Percentiles rank a stretch among this genome's conserved stretches.
These are phyloP conservation scores for Mycena amicta DNA, from an alignment of 768 basidiomycete species.

Conservation along the genomic window DNA sequence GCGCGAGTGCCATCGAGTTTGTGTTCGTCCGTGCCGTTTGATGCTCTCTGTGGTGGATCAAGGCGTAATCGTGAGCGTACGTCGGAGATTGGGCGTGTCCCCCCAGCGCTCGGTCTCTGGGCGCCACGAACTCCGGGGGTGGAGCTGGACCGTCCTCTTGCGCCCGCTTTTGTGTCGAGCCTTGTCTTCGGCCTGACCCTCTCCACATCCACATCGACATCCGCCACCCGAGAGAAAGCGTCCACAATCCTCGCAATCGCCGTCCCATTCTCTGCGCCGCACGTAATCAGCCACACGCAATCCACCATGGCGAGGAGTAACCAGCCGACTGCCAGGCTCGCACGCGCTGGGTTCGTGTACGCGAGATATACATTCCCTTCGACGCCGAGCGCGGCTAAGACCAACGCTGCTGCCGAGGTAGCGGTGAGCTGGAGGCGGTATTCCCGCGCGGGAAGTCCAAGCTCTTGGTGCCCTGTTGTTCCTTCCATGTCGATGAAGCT, in stretches of 20 bases:
- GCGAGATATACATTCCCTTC: background rate
- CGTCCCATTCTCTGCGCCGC: too few species aligned
- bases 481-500: too few species aligned
- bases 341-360: conserved; percentile 19
- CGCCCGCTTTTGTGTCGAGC: background rate
- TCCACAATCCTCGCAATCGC: too few species aligned
- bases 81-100: too few species aligned
- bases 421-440: conserved; percentile 36
- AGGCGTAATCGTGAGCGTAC: too few species aligned
- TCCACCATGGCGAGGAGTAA: conserved; percentile 70
- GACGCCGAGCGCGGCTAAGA: background rate
- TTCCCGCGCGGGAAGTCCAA: too few species aligned
- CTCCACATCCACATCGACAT: too few species aligned
- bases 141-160: background rate
- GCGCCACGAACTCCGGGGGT: background rate
- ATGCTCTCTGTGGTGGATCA: too few species aligned
- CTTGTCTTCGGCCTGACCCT: background rate
- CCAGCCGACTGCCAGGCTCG: conserved; percentile 76
- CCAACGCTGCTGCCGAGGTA: background rate
- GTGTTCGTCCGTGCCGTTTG: too few species aligned
- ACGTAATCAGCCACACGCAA: conserved; percentile 76
- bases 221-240: too few species aligned
- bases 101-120: background rate
- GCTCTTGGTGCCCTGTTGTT: too few species aligned
- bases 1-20: too few species aligned